Conservation (phyloP, 2,329 filamentous ascomycete species). For the Ceratocystis eucalypticola region DNA sequence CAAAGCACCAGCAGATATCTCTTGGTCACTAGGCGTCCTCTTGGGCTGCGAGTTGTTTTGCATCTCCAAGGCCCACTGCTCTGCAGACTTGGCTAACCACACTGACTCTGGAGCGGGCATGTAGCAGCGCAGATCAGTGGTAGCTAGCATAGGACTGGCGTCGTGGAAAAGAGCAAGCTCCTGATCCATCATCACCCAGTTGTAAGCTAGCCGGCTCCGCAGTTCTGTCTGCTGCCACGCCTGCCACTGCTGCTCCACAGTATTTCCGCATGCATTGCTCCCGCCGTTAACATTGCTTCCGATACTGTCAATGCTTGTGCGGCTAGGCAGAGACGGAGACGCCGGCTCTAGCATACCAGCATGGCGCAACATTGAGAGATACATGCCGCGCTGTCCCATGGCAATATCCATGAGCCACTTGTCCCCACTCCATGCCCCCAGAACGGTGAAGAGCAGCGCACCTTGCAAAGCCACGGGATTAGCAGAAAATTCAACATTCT, state of each 20-base stretch:
- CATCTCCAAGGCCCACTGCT: constrained; percentile 46
- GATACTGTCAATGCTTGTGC: constrained; percentile 44
- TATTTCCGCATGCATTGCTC: constrained; percentile 21
- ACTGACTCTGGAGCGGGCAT: constrained; percentile 48
- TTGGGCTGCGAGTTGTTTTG: constrained; percentile 40
- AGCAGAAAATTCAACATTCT: constrained; percentile 53
- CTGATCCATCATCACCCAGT: constrained; percentile 62
- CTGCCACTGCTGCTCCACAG: constrained; percentile 42
- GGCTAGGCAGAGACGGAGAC: constrained; percentile 20
- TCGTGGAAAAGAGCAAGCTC: constrained; percentile 56
- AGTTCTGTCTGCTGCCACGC: constrained; percentile 53
- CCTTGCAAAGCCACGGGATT: constrained; percentile 52
- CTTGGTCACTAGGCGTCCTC: constrained; percentile 24
- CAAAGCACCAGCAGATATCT: background rate
- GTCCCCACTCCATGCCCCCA: constrained; percentile 60
- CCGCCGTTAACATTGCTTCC: constrained; percentile 37
- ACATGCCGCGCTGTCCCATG: constrained; percentile 62
- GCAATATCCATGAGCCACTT: constrained; percentile 69
- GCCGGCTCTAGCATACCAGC: constrained; percentile 49
- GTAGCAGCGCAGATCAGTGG: constrained; percentile 50
- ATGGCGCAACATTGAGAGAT: constrained; percentile 57
- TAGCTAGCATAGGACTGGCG: constrained; percentile 46
- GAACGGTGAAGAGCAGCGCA: constrained; percentile 52
- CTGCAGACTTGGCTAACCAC: constrained; percentile 46
- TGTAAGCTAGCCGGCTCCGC: constrained; percentile 55